Percentiles rank a stretch among this genome's conserved stretches.
These are phyloP conservation scores for Trametes villosa DNA, from an alignment of 768 basidiomycete genomes.

Conservation along the genomic window DNA sequence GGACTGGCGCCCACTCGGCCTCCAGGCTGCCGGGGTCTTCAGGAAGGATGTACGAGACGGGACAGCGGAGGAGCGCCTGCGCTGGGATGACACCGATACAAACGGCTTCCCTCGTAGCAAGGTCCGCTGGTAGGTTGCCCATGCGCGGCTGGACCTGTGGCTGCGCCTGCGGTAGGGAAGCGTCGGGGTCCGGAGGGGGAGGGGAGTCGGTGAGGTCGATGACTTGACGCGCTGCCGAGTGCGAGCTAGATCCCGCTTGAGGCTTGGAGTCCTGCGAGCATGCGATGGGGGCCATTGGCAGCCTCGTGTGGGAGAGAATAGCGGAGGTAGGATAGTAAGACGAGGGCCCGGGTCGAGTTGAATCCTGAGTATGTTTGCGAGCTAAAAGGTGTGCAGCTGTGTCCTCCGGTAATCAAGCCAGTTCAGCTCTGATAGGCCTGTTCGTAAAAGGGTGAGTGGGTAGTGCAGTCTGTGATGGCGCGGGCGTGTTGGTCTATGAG, in stretches of 20 bases:
- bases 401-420: too few species aligned
- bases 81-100: conserved; percentile 87
- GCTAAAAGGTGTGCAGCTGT: too few species aligned
- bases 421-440: too few species aligned
- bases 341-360: too few species aligned
- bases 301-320: too few species aligned
- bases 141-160: conserved; percentile 12
- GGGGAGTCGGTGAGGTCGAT: conserved; percentile 65
- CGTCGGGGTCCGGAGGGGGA: conserved; percentile 30
- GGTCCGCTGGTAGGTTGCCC: conserved; percentile 53
- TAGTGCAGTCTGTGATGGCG: too few species aligned
- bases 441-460: too few species aligned
- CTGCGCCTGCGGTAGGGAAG: conserved; percentile 19
- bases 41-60: conserved; percentile 66
- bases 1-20: conserved; percentile 69
- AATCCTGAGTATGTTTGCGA: too few species aligned
- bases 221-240: conserved; percentile 48
- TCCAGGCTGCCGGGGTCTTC: conserved; percentile 42
- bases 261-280: too few species aligned
- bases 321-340: too few species aligned
- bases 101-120: conserved; percentile 80
- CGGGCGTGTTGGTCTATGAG: too few species aligned
- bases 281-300: too few species aligned
- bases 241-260: conserved; percentile 16
- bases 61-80: conserved; percentile 85